phyloP scores from a whole-genome alignment of 1,284 basidiomycete species.

The Inonotus obliquus region DNA sequence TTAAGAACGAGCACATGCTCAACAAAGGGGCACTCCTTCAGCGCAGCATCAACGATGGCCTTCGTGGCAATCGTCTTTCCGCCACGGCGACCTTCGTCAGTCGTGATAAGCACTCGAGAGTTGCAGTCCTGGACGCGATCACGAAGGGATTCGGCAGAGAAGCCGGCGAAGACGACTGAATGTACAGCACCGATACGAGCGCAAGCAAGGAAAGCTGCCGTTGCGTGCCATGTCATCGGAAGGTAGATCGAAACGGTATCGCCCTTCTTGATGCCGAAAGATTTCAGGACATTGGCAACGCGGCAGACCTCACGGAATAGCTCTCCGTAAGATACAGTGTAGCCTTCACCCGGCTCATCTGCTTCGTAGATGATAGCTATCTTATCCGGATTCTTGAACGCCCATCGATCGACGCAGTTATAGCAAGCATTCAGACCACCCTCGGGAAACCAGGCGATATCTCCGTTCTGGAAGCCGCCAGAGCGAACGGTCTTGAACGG shows the following conservation, averaged over 20 bases:
- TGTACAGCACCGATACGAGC: slow-evolving; percentile 96
- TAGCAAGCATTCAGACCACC: slow-evolving; percentile 89
- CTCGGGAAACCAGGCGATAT: slow-evolving; percentile 95
- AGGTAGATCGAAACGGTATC: slow-evolving; percentile 92
- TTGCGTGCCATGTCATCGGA: slow-evolving; percentile 91
- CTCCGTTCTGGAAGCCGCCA: slow-evolving; percentile 83
- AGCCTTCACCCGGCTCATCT: slow-evolving; percentile 85
- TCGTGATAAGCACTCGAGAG: slow-evolving; percentile 89
- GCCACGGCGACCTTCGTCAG: slow-evolving; percentile 92
- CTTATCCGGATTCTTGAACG: slow-evolving; percentile 89
- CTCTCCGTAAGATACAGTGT: slow-evolving; percentile 77
- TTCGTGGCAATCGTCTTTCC: slow-evolving; percentile 97
- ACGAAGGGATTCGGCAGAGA: slow-evolving; percentile 93
- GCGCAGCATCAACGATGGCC: slow-evolving; percentile 89
- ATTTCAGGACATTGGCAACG: slow-evolving; percentile 90
- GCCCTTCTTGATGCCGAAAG: slow-evolving; percentile 91
- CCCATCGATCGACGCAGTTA: slow-evolving; percentile 98
- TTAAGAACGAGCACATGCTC: slow-evolving; percentile 90
- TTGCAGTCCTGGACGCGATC: slow-evolving; percentile 92
- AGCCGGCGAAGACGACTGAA: slow-evolving; percentile 98
- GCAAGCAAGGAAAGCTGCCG: slow-evolving; percentile 94
- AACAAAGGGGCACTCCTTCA: slow-evolving; percentile 82
- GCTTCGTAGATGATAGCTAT: slow-evolving; percentile 98
- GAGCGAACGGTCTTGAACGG: slow-evolving; percentile 88
- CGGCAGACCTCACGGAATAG: slow-evolving; percentile 88